Percentiles rank a stretch among this genome's conserved stretches.
phyloP scores from a whole-genome alignment of 2,329 filamentous ascomycete genomes.

The Aspergillus versicolor region DNA sequence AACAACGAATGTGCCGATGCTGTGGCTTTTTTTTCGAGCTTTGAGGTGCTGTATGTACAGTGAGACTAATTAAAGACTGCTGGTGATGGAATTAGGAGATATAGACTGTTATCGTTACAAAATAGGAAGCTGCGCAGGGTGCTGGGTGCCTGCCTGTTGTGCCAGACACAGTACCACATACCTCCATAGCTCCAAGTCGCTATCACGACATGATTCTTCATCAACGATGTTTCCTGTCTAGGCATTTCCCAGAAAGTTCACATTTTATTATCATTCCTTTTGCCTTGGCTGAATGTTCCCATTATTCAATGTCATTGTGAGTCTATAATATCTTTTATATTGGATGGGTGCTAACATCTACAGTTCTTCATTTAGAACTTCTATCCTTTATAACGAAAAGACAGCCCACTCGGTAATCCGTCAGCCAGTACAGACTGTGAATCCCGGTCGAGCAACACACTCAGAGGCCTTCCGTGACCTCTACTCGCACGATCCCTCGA shows the following conservation, averaged over 20 bases:
- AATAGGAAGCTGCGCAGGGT: too few species aligned
- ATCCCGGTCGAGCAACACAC: neutral
- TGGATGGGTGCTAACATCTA: neutral
- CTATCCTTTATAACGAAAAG: constrained; percentile 1
- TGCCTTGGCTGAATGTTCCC: neutral
- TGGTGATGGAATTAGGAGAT: too few species aligned
- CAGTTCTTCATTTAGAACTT: constrained; percentile 9
- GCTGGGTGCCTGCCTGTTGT: too few species aligned
- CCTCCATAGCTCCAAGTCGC: neutral
- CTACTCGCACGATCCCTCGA: neutral
- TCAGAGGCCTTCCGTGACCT: neutral
- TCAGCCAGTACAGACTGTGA: neutral
- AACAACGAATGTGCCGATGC: too few species aligned
- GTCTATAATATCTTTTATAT: neutral
- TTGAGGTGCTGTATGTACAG: too few species aligned
- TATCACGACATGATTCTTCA: too few species aligned
- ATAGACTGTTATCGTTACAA: too few species aligned
- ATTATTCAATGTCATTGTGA: constrained; percentile 7
- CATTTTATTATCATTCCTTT: neutral
- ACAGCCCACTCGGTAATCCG: neutral
- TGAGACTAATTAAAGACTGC: too few species aligned
- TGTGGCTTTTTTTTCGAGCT: too few species aligned
- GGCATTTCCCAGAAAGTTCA: neutral
- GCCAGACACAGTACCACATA: neutral
- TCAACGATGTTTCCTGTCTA: neutral